Conservation (phyloP, 2,329 filamentous ascomycete species). For the Trichoderma lentiforme region DNA sequence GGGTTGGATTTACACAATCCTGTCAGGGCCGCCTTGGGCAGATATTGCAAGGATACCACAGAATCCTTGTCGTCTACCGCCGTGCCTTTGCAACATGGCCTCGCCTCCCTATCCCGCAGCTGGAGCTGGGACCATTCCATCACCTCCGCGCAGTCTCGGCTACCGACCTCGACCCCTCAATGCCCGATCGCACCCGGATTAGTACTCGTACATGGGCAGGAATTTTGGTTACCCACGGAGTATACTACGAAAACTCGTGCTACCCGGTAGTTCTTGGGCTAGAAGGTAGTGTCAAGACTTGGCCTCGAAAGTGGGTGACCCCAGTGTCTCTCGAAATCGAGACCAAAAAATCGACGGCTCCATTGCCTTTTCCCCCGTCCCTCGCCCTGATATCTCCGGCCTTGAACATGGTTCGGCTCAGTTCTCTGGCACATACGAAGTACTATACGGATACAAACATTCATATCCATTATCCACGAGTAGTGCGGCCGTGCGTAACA, state of each 20-base stretch:
- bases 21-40: neutral
- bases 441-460: neutral
- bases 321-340: neutral
- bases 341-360: neutral
- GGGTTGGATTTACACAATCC: neutral
- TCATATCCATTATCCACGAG: neutral
- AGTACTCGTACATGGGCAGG: neutral
- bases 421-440: neutral
- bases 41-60: neutral
- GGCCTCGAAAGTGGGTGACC: neutral
- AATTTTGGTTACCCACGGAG: neutral
- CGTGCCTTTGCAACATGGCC: neutral
- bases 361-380: neutral
- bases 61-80: neutral
- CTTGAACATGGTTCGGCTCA: neutral
- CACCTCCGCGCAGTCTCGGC: neutral
- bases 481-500: neutral
- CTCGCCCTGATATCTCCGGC: neutral
- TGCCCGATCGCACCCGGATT: neutral
- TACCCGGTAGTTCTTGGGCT: neutral
- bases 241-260: neutral
- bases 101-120: neutral
- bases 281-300: neutral
- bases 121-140: neutral
- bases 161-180: conserved; percentile 8